These are phyloP conservation scores for Blastobotrys muscicola DNA, from an alignment of 805 yeast genomes.

Conservation along the genomic window DNA sequence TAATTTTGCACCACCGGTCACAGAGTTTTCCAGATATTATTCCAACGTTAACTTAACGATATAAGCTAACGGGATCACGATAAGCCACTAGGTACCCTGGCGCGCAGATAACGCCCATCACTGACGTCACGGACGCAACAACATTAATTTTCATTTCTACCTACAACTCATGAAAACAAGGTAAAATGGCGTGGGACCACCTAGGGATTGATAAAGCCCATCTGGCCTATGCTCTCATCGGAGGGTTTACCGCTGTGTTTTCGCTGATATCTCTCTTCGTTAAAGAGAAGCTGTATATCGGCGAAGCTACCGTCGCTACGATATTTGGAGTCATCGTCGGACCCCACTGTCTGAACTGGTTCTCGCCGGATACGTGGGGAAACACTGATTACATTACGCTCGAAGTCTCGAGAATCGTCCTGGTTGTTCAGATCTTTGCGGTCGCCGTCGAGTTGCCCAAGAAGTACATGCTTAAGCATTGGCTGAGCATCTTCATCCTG, in stretches of 20 bases:
- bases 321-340: constrained; percentile 81
- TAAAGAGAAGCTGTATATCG: constrained; percentile 75
- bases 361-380: constrained; percentile 78
- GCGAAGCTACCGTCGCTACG: constrained; percentile 87
- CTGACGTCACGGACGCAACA: too few species aligned
- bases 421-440: constrained; percentile 85
- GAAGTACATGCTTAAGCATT: constrained; percentile 77
- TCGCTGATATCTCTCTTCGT: constrained; percentile 73
- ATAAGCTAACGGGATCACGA: too few species aligned
- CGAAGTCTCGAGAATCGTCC: constrained; percentile 72
- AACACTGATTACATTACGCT: constrained; percentile 72
- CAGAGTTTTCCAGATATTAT: too few species aligned
- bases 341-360: constrained; percentile 79
- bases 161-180: too few species aligned
- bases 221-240: constrained; percentile 79
- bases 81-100: too few species aligned
- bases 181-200: too few species aligned
- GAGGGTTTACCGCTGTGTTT: constrained; percentile 71
- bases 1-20: too few species aligned
- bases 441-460: constrained; percentile 91
- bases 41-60: too few species aligned
- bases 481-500: constrained; percentile 65
- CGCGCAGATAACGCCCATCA: too few species aligned
- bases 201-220: constrained; percentile 52
- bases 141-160: too few species aligned